Evolutionary conservation across 352 stramenopile species (phyloP).

Genomic region (Pythium rishiriense): DNA sequence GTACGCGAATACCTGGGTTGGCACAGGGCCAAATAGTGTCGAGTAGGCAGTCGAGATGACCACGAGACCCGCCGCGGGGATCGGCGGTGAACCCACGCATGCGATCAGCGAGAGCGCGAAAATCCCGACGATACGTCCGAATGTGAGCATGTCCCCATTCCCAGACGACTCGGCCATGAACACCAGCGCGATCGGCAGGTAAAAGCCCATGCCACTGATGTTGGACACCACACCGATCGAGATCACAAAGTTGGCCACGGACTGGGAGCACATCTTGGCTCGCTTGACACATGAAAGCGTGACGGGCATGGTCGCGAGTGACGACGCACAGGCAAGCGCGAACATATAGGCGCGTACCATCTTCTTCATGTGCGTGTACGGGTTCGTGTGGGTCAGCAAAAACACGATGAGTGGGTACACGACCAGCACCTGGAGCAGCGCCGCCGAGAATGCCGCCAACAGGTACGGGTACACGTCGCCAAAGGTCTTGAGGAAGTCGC

Average conservation of each 20-base stretch:
- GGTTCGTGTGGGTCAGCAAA: slow-evolving; percentile 51
- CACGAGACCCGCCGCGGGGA: slow-evolving; percentile 43
- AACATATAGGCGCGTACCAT: slow-evolving; percentile 70
- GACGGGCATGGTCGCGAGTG: slow-evolving; percentile 58
- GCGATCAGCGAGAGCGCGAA: slow-evolving; percentile 57
- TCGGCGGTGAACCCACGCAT: slow-evolving; percentile 50
- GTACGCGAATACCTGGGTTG: slow-evolving; percentile 44
- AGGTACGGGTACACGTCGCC: slow-evolving; percentile 6
- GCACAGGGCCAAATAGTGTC: slow-evolving; percentile 25
- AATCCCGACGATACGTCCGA: slow-evolving; percentile 44
- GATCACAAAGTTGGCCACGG: slow-evolving; percentile 70
- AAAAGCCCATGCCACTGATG: slow-evolving; percentile 54
- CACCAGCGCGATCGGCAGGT: slow-evolving; percentile 58
- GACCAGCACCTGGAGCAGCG: neutral
- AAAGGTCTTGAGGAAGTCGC: neutral
- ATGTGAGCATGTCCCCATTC: slow-evolving; percentile 47
- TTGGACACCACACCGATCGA: slow-evolving; percentile 69
- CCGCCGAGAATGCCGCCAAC: neutral
- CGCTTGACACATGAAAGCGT: slow-evolving; percentile 66
- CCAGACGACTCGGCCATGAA: slow-evolving; percentile 67
- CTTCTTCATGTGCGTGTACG: slow-evolving; percentile 62
- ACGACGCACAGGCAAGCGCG: slow-evolving; percentile 64
- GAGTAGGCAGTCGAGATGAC: slow-evolving; percentile 6
- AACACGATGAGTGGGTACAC: neutral
- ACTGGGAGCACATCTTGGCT: slow-evolving; percentile 59